Evolutionary conservation across 2,329 filamentous ascomycete genomes (phyloP), one percentile per base, ranked within the genome.

Genomic region (Didymella exigua): DNA sequence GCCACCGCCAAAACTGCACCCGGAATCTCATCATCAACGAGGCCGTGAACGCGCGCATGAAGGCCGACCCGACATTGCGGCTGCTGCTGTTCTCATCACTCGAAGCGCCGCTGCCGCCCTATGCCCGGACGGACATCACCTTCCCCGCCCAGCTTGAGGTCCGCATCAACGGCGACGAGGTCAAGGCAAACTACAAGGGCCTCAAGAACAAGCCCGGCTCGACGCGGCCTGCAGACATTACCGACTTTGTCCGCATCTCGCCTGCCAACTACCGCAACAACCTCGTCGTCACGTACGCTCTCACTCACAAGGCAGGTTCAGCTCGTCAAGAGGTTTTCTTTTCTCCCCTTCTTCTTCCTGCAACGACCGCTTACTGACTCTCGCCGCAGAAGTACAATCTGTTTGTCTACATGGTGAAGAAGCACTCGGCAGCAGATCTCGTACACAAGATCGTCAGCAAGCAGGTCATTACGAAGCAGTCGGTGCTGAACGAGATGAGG

Each of bases 161-260:
- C 53, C 93, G 92, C 71, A 86, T 96, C 51, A 99, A 99, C 66
- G 84, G 86, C 9, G 89, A 89, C 29, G 91, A 97, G 53, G 84
- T 97, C 63, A 95, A 93, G 75, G 89, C 89, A n/a, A 99, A 98
- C 72, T 82, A 96, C 63, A 89, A 95, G 63, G 95, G 95, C 4
- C 77, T 99, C 58, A 99, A 99, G 77, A 97, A 96, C 74, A 96
- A 95, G 74, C 91, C 93, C 6, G 95, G 95, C 19, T 96, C 95
- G 38, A 99, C 95, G 34, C 87, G 91, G 67, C 95, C 95, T 7
- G 92, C 91, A 41, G 95, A 99, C 76, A 89, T 99, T 58, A 99
- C 95, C 7, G 80, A 84, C 61, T 83, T 86, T 56, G 79, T 98
- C 40, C 86, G 88, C 16, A 84, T 90, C 26, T 87, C 85, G 60